These are phyloP conservation scores for Neofusicoccum sp. DNA, from an alignment of 2,329 filamentous ascomycete genomes.

Conservation along the genomic window DNA sequence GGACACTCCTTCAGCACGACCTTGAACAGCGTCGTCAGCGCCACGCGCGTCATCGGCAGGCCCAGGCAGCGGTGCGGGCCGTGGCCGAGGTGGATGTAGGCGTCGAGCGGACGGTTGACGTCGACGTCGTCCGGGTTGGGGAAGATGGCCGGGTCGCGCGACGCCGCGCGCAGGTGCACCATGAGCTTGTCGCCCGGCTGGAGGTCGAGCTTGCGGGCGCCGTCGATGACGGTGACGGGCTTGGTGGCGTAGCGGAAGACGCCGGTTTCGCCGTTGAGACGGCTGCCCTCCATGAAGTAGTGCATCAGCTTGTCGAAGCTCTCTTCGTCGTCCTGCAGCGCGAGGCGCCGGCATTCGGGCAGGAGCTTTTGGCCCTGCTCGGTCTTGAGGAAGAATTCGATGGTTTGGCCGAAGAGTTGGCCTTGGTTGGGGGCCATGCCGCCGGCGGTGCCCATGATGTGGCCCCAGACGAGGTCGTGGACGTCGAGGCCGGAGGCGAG, in stretches of 20 bases:
- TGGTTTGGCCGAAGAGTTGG: constrained; percentile 56
- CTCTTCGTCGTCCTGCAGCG: constrained; percentile 44
- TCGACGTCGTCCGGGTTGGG: constrained; percentile 41
- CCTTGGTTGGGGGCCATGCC: constrained; percentile 50
- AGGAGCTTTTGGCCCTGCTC: constrained; percentile 47
- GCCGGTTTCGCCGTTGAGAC: constrained; percentile 45
- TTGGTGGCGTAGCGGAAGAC: constrained; percentile 39
- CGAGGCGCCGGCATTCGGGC: constrained; percentile 48
- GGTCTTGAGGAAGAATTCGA: constrained; percentile 56
- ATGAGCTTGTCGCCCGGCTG: constrained; percentile 41
- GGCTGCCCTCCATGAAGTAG: constrained; percentile 49
- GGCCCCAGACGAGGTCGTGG: constrained; percentile 55
- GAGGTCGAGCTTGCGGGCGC: constrained; percentile 30
- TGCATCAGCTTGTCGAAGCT: constrained; percentile 49
- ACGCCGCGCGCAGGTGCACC: constrained; percentile 44
- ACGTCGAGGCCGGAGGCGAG: constrained; percentile 47
- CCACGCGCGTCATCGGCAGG: constrained; percentile 42
- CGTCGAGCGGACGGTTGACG: constrained; percentile 38
- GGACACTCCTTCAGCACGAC: constrained; percentile 40
- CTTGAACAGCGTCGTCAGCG: constrained; percentile 47
- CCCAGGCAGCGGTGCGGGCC: constrained; percentile 46
- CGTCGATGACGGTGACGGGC: constrained; percentile 34
- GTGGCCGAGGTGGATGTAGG: constrained; percentile 46
- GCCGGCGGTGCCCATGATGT: constrained; percentile 58
- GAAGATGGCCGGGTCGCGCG: constrained; percentile 42